phyloP scores from a whole-genome alignment of 2,329 filamentous ascomycete genomes.

The Rhinocladiella similis region DNA sequence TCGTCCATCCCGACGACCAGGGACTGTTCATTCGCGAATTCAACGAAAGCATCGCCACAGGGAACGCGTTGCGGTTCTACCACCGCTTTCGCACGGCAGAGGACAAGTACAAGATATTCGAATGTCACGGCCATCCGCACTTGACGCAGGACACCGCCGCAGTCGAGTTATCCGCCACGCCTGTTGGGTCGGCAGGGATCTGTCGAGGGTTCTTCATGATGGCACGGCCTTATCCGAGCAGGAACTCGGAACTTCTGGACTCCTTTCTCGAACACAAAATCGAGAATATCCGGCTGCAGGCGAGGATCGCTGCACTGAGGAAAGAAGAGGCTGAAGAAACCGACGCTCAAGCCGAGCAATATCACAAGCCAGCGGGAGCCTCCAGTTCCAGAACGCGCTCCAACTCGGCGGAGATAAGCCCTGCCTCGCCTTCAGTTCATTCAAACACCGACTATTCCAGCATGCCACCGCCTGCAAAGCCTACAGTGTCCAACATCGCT shows the following conservation, averaged over 20 bases:
- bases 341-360: slow-evolving; percentile 56
- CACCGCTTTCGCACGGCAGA: slow-evolving; percentile 79
- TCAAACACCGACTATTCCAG: slow-evolving; percentile 32
- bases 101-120: slow-evolving; percentile 74
- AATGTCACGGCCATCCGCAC: slow-evolving; percentile 90
- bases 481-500: slow-evolving; percentile 62
- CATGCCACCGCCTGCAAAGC: slow-evolving; percentile 69
- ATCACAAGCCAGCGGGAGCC: slow-evolving; percentile 30
- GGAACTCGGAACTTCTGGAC: slow-evolving; percentile 80
- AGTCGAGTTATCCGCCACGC: slow-evolving; percentile 51
- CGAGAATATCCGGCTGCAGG: slow-evolving; percentile 83
- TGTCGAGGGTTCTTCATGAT: slow-evolving; percentile 94
- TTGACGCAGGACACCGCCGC: slow-evolving; percentile 64
- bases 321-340: slow-evolving; percentile 81
- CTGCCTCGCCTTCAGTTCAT: slow-evolving; percentile 18
- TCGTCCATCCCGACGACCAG: slow-evolving; percentile 83
- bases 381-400: slow-evolving; percentile 21
- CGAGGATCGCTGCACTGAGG: slow-evolving; percentile 81
- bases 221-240: slow-evolving; percentile 84
- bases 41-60: slow-evolving; percentile 82
- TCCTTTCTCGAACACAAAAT: slow-evolving; percentile 97
- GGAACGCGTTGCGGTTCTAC: slow-evolving; percentile 78
- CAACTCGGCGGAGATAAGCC: slow-evolving; percentile 19
- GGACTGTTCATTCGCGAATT: slow-evolving; percentile 82
- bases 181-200: slow-evolving; percentile 65